A percentile compares a stretch with the other conserved stretches of the same genome.
phyloP scores from a whole-genome alignment of 805 yeast genomes.

The Kuraishia hungarica region DNA sequence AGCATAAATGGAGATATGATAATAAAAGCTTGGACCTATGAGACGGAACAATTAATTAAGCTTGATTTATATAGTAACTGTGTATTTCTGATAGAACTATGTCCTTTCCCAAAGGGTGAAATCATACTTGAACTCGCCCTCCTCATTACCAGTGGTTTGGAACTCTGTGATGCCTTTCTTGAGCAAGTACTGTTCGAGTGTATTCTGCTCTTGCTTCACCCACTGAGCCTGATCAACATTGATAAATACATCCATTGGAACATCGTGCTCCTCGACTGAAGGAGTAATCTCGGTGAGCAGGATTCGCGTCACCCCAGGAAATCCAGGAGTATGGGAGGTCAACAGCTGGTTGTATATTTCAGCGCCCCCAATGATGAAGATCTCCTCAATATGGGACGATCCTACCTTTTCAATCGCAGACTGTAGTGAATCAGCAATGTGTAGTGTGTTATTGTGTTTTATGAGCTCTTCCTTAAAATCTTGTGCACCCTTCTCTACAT shows the following conservation, averaged over 20 bases:
- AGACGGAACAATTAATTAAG: not conserved
- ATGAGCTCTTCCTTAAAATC: slow-evolving; percentile 18
- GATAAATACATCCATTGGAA: slow-evolving; percentile 69
- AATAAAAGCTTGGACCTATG: not conserved
- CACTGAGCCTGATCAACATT: slow-evolving; percentile 28
- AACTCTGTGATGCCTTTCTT: slow-evolving; percentile 28
- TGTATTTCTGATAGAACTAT: not conserved
- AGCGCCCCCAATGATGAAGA: slow-evolving; percentile 90
- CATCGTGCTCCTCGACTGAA: slow-evolving; percentile 15
- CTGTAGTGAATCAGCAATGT: slow-evolving; percentile 31
- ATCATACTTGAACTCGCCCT: slow-evolving; percentile 40
- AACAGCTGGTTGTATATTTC: slow-evolving; percentile 60
- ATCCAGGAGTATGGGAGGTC: slow-evolving; percentile 10
- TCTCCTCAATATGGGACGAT: slow-evolving; percentile 35
- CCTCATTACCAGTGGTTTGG: slow-evolving; percentile 20
- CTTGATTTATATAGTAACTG: not conserved
- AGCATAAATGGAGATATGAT: not conserved
- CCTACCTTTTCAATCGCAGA: slow-evolving; percentile 22
- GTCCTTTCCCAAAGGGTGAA: slow-evolving; percentile 51
- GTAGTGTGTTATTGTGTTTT: slow-evolving; percentile 7
- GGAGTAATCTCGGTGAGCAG: slow-evolving; percentile 60
- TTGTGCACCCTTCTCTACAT: slow-evolving; percentile 13
- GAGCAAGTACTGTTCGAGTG: slow-evolving; percentile 26
- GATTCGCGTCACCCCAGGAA: slow-evolving; percentile 39
- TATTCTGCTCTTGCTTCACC: slow-evolving; percentile 23